Evolutionary conservation across 164 flowering plant genomes (phyloP).

Genomic region (Tinospora cordifolia): DNA sequence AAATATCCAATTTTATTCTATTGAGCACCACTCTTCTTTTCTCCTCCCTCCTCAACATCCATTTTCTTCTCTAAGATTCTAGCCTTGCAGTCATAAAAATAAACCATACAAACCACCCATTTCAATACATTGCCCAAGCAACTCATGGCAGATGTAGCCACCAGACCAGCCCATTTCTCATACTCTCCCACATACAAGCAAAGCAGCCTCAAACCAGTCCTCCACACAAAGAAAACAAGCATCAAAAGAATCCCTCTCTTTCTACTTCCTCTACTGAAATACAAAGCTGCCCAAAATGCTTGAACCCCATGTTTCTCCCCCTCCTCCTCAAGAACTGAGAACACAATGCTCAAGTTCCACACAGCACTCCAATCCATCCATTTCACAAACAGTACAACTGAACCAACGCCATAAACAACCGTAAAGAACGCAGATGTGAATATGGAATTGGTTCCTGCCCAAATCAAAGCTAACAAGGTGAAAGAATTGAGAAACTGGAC

Average conservation of each 20-base stretch:
- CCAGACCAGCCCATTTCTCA: slow-evolving; percentile 2
- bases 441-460: slow-evolving; percentile 4
- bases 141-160: slow-evolving; percentile 10
- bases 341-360: slow-evolving; percentile 21
- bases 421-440: not conserved
- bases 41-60: slow-evolving; percentile 14
- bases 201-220: slow-evolving; percentile 13
- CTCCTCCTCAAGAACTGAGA: slow-evolving; percentile 13
- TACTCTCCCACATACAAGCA: slow-evolving; percentile 3
- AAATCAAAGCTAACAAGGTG: slow-evolving; percentile 12
- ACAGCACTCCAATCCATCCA: slow-evolving; percentile 18
- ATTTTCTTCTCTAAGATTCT: slow-evolving; percentile 14
- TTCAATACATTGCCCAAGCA: slow-evolving; percentile 22
- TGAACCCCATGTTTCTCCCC: slow-evolving; percentile 15
- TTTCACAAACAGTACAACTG: slow-evolving; percentile 9
- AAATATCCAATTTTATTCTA: too few relatives aligned
- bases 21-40: not conserved
- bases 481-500: slow-evolving; percentile 11
- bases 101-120: slow-evolving; percentile 25
- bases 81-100: slow-evolving; percentile 22
- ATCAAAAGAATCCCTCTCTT: slow-evolving; percentile 13
- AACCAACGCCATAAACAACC: slow-evolving; percentile 4
- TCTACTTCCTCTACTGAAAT: slow-evolving; percentile 18
- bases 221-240: slow-evolving; percentile 18
- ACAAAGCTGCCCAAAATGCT: slow-evolving; percentile 15